Evolutionary conservation across 805 yeast species (phyloP).

Genomic region (Priceomyces carsonii): DNA sequence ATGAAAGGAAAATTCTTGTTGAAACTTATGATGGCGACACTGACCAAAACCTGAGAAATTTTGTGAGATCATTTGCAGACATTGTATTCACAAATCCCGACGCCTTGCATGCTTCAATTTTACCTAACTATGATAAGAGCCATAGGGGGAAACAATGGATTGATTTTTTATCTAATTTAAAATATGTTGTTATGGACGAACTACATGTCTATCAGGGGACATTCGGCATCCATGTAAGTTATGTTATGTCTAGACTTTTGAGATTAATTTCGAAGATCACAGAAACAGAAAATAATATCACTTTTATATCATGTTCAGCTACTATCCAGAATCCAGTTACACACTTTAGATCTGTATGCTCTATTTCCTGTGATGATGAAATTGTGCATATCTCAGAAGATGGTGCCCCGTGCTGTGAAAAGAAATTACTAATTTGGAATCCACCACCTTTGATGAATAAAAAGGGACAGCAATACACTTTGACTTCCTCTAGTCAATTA

Average conservation of each 20-base stretch:
- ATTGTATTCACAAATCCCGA: constrained; percentile 95
- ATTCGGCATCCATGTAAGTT: constrained; percentile 90
- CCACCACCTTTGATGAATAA: constrained; percentile 68
- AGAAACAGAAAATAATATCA: constrained; percentile 47
- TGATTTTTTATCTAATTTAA: constrained; percentile 61
- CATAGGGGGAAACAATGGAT: constrained; percentile 52
- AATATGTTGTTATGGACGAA: constrained; percentile 79
- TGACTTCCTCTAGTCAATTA: background rate
- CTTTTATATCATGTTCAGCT: constrained; percentile 91
- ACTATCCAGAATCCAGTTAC: constrained; percentile 73
- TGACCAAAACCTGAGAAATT: constrained; percentile 50
- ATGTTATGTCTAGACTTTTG: constrained; percentile 76
- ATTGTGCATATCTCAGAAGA: constrained; percentile 67
- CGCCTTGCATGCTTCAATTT: constrained; percentile 79
- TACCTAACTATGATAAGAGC: constrained; percentile 65
- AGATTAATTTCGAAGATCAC: constrained; percentile 54
- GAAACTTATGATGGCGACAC: constrained; percentile 97
- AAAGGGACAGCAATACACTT: constrained; percentile 40
- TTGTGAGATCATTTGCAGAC: constrained; percentile 62
- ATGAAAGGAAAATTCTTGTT: constrained; percentile 47
- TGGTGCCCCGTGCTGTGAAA: constrained; percentile 86
- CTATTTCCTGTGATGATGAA: constrained; percentile 46
- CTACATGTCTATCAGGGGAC: constrained; percentile 86
- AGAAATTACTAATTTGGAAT: constrained; percentile 78
- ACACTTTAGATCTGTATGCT: constrained; percentile 77